Conservation (phyloP, 495 filamentous ascomycete genomes). For the Aspergillus funiculosus region DNA sequence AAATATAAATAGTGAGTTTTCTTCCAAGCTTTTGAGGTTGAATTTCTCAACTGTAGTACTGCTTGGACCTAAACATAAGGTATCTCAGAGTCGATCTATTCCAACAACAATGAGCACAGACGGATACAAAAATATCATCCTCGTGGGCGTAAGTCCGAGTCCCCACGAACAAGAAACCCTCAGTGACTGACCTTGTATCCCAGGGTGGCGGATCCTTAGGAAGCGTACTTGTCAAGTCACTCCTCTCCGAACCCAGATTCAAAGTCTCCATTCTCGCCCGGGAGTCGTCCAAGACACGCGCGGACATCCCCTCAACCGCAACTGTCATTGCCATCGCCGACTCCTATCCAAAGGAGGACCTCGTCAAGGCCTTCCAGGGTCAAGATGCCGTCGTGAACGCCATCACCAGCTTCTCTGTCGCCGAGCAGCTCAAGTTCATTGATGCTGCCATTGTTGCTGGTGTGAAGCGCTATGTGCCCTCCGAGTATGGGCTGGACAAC, state of each 20-base stretch:
- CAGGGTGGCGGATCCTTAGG: slow-evolving; percentile 10
- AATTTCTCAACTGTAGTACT: too few relatives aligned
- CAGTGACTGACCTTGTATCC: background rate
- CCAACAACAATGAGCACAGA: slow-evolving; percentile 13
- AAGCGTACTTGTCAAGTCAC: slow-evolving; percentile 4
- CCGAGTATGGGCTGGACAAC: slow-evolving; percentile 13
- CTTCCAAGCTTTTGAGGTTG: too few relatives aligned
- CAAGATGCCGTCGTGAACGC: slow-evolving; percentile 10
- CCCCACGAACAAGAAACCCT: background rate
- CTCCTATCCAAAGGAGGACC: background rate
- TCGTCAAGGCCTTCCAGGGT: slow-evolving; percentile 7
- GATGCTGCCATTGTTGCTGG: slow-evolving; percentile 6
- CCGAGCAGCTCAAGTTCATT: slow-evolving; percentile 8
- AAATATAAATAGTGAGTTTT: too few relatives aligned
- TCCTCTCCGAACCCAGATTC: slow-evolving; percentile 9
- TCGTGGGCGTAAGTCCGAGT: slow-evolving; percentile 1
- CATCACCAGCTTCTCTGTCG: slow-evolving; percentile 11
- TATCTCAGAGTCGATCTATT: background rate
- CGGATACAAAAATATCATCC: slow-evolving; percentile 7
- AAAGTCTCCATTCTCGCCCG: slow-evolving; percentile 1
- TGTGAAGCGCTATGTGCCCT: slow-evolving; percentile 12
- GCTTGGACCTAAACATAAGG: too few relatives aligned
- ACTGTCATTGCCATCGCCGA: slow-evolving; percentile 1
- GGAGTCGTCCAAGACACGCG: slow-evolving; percentile 5
- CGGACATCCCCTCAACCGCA: background rate